Conservation (phyloP, 176 grass and related monocot species). For the Aegilops sharonensis region DNA sequence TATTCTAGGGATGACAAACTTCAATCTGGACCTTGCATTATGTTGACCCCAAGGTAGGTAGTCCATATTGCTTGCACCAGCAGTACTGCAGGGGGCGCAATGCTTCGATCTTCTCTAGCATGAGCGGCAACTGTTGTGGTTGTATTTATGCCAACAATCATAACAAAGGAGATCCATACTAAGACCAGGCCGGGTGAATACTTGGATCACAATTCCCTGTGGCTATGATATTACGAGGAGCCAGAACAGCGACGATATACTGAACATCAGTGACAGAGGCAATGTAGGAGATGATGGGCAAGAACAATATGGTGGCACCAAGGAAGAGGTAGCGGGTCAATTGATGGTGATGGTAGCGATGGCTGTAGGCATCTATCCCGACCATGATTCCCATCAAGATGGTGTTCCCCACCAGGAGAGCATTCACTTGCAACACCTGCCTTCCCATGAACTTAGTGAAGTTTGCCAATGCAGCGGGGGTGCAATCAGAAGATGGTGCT, state of each 20-base stretch:
- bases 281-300: conserved; percentile 17
- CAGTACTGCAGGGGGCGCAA: neutral
- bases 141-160: neutral
- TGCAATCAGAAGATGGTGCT: neutral
- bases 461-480: neutral
- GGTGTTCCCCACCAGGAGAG: neutral
- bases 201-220: accelerated
- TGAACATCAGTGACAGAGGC: neutral
- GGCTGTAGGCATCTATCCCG: neutral
- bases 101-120: conserved; percentile 8
- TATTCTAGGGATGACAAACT: too few species aligned
- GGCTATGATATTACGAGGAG: neutral
- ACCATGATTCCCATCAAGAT: neutral
- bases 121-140: neutral
- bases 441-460: neutral
- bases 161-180: neutral
- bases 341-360: neutral
- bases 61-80: neutral
- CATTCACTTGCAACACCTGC: neutral
- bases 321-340: conserved; percentile 6
- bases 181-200: neutral
- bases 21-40: neutral
- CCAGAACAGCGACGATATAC: accelerated
- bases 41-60: neutral
- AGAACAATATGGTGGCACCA: neutral